Percentiles rank a stretch among this genome's conserved stretches.
Evolutionary conservation across 2,329 filamentous ascomycete genomes (phyloP).

Genomic region (Calonectria pseudoturangicola): DNA sequence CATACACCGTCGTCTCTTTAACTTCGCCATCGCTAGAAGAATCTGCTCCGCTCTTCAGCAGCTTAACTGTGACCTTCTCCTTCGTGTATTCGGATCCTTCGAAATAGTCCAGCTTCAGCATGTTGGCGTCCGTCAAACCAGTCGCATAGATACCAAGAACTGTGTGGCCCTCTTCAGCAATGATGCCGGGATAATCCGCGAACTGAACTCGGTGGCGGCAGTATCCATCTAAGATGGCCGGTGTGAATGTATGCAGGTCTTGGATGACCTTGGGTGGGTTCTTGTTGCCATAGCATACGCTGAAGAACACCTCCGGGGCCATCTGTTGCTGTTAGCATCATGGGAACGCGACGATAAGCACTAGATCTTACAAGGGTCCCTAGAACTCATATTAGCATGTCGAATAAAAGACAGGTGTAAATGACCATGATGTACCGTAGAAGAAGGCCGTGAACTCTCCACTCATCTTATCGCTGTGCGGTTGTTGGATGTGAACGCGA

Average conservation of each 20-base stretch:
- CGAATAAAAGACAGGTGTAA: not conserved
- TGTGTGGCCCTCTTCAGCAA: conserved; percentile 71
- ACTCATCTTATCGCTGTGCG: conserved; percentile 58
- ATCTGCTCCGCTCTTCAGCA: conserved; percentile 65
- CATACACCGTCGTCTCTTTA: conserved; percentile 77
- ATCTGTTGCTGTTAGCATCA: conserved; percentile 70
- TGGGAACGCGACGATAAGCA: conserved; percentile 20
- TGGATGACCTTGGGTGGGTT: conserved; percentile 68
- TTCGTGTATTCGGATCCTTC: conserved; percentile 86
- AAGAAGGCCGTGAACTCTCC: conserved; percentile 72
- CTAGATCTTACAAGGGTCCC: conserved; percentile 41
- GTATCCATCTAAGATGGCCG: conserved; percentile 85
- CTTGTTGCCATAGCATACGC: conserved; percentile 82
- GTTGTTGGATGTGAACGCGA: not conserved
- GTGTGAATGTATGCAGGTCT: conserved; percentile 78
- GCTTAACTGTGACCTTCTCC: conserved; percentile 71
- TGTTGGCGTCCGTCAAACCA: conserved; percentile 85
- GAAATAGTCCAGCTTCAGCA: conserved; percentile 85
- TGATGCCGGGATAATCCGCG: conserved; percentile 89
- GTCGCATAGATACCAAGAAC: conserved; percentile 86
- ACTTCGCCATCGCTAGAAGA: conserved; percentile 64
- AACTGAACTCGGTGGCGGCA: conserved; percentile 80
- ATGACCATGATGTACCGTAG: conserved; percentile 67
- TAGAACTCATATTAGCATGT: conserved; percentile 28
- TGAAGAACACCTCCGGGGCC: conserved; percentile 90